Conservation (phyloP, 2,329 filamentous ascomycete genomes). For the Allantophomopsis cytisporea region DNA sequence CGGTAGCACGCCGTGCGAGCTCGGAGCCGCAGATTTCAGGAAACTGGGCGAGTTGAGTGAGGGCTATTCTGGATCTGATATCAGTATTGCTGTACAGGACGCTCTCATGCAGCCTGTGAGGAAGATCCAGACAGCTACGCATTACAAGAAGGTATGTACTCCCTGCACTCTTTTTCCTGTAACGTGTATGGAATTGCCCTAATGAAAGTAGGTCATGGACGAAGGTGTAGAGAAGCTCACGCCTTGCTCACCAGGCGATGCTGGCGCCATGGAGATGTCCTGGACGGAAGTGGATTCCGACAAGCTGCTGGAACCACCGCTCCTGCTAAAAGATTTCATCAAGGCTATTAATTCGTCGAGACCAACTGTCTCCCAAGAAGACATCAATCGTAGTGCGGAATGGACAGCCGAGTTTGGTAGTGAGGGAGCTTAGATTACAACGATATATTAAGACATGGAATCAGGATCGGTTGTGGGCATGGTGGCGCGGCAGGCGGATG, state of each 20-base stretch:
- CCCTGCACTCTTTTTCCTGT: not conserved
- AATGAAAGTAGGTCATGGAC: slow-evolving; percentile 43
- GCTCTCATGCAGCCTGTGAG: slow-evolving; percentile 95
- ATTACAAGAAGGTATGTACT: slow-evolving; percentile 74
- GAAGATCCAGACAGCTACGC: slow-evolving; percentile 93
- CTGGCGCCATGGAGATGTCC: slow-evolving; percentile 79
- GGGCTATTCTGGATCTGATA: slow-evolving; percentile 93
- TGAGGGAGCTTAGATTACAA: slow-evolving; percentile 41
- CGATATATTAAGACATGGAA: no score
- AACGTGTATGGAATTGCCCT: no score
- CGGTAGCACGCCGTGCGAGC: slow-evolving; percentile 80
- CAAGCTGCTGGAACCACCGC: slow-evolving; percentile 70
- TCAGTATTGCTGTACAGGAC: slow-evolving; percentile 87
- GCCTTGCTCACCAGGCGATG: slow-evolving; percentile 86
- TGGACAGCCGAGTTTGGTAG: slow-evolving; percentile 97
- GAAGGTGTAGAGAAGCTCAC: slow-evolving; percentile 60
- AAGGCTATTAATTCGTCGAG: slow-evolving; percentile 79
- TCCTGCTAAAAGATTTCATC: slow-evolving; percentile 84
- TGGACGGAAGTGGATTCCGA: slow-evolving; percentile 83
- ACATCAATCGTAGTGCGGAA: slow-evolving; percentile 71
- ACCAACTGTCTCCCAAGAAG: slow-evolving; percentile 81
- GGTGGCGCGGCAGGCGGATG: no score
- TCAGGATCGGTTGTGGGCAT: no score
- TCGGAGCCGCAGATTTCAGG: slow-evolving; percentile 66
- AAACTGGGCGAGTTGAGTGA: slow-evolving; percentile 72